Percentiles rank a stretch among this genome's conserved stretches.
Evolutionary conservation across 495 filamentous ascomycete species (phyloP).

Genomic region (Xylaria castorea): DNA sequence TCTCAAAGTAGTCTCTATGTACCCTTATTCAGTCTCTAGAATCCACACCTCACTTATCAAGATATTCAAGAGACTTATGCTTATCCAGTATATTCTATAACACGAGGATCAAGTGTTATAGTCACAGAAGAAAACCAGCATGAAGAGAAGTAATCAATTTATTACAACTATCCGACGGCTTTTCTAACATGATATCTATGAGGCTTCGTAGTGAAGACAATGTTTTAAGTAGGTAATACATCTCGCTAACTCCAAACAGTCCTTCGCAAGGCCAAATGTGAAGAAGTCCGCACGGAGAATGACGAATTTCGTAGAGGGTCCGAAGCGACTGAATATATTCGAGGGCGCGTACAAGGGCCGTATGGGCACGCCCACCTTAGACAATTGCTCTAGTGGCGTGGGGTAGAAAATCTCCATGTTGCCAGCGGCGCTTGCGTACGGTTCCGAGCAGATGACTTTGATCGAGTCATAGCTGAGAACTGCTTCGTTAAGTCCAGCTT

Average conservation of each 20-base stretch:
- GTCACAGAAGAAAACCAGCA: not conserved
- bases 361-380: not conserved
- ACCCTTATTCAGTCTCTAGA: not conserved
- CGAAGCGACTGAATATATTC: slow-evolving; percentile 20
- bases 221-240: slow-evolving; percentile 6
- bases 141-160: not conserved
- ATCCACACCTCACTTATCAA: not conserved
- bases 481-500: not conserved
- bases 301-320: slow-evolving; percentile 15
- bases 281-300: slow-evolving; percentile 21
- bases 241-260: not conserved
- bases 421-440: no score
- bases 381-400: slow-evolving; percentile 7
- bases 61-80: not conserved
- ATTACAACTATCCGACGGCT: not conserved
- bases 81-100: not conserved
- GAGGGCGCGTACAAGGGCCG: slow-evolving; percentile 14
- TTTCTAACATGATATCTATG: not conserved
- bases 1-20: not conserved
- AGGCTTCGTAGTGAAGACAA: not conserved
- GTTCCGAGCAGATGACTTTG: slow-evolving; percentile 12
- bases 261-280: slow-evolving; percentile 13
- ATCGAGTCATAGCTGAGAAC: slow-evolving; percentile 17
- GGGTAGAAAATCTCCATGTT: slow-evolving; percentile 12
- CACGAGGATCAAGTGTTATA: not conserved